Evolutionary conservation across 352 stramenopile species (phyloP), one percentile per base, ranked within the genome.

Genomic region (Pythium coloratum): DNA sequence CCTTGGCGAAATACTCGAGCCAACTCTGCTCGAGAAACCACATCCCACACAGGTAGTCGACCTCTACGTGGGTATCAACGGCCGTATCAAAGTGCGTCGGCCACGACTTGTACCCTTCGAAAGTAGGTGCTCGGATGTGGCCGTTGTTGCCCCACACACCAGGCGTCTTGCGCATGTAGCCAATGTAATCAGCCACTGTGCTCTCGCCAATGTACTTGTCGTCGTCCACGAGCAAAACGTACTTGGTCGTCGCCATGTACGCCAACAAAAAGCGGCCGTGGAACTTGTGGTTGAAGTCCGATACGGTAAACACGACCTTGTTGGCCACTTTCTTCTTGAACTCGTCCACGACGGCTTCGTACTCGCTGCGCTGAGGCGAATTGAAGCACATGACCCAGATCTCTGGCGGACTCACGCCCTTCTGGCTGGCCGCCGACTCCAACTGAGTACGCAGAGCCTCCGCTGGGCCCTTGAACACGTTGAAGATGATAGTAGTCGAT

Each of bases 401-500:
- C 8, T 84, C 65, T 0, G 79, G 73, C 8, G 57, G 56, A n/a
- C 64, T 50, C 5, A 87, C 75, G 30, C 76, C 49, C 32, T 84
- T 65, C 42, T 87, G 81, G 0, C 50, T 50, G 6, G 76, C 40
- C 0, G 81, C 81, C 7, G 69, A 70, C 10, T 72, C 32, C 16
- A 90, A 60, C 59, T 90, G 81, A 53, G 81, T 68, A 3, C 72
- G 71, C 2, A 90, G 69, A 6, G 78, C 77, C 8, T 76, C 69
- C 0, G 76, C 70, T 54, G 75, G 71, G 8, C 81, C 79, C 56
- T 87, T 84, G 69, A 85, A 90, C 26, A 87, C 64, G 66, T 90
- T 90, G 65, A 90, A 88, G 66, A 90, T 90, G 70, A 90, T 90
- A 12, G 81, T 90, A 16, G 81, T 88, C 12, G 79, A 88, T 20